Evolutionary conservation across 345 rosid genomes (phyloP).

Genomic region (Luvunga scandens): DNA sequence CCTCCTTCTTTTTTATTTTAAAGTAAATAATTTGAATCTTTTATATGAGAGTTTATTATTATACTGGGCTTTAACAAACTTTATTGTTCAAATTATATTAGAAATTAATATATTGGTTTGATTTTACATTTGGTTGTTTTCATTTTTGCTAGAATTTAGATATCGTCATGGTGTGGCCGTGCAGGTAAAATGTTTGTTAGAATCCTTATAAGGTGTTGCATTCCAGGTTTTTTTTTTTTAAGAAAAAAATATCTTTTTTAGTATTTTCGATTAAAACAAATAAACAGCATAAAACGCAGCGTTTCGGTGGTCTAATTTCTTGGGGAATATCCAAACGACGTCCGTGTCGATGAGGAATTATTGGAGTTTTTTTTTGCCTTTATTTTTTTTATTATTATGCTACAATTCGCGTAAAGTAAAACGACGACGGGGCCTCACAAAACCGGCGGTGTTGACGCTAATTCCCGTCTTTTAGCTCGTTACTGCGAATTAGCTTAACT

Average conservation of each 20-base stretch:
- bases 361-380: background rate
- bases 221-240: too few relatives aligned
- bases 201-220: background rate
- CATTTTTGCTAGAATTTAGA: background rate
- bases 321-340: background rate
- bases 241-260: too few relatives aligned
- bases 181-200: background rate
- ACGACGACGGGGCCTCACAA: constrained; percentile 26
- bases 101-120: too few relatives aligned
- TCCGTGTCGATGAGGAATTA: background rate
- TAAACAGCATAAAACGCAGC: background rate
- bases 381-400: background rate
- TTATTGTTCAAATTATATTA: too few relatives aligned
- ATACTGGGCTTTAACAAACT: too few relatives aligned
- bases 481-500: constrained; percentile 8
- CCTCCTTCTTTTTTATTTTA: too few relatives aligned
- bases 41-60: too few relatives aligned
- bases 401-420: background rate
- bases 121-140: background rate
- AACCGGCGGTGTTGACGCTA: constrained; percentile 4
- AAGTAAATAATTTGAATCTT: too few relatives aligned
- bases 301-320: background rate
- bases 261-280: too few relatives aligned
- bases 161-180: background rate
- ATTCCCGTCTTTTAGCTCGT: background rate